These are phyloP conservation scores for Fraxinus dipetala DNA, from an alignment of 305 asterid species.

Conservation along the genomic window DNA sequence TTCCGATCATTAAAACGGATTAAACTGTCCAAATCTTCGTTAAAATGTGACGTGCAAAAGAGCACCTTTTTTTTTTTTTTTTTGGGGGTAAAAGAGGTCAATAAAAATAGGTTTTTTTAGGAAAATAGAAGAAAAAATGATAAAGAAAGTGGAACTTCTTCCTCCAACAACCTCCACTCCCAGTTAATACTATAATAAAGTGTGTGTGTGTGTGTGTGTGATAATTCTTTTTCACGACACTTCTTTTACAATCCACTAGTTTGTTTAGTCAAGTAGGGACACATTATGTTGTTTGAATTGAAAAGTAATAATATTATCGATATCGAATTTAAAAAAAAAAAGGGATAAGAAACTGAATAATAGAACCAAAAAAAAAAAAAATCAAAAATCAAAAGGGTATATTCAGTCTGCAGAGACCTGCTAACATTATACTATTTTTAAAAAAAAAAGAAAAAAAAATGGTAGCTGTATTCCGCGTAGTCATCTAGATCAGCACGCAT, in stretches of 20 bases:
- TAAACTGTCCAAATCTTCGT: neutral
- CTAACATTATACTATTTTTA: neutral
- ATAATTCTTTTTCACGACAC: neutral
- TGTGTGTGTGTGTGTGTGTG: neutral
- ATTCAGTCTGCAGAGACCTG: neutral
- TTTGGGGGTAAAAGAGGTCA: neutral
- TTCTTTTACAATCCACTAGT: neutral
- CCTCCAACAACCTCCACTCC: neutral
- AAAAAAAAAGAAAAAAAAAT: neutral
- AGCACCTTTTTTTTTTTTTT: neutral
- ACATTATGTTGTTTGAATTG: neutral
- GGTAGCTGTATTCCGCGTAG: neutral
- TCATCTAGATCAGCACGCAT: neutral
- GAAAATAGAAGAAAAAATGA: too few species aligned
- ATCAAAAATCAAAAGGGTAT: neutral
- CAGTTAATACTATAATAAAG: neutral
- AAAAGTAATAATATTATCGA: too few species aligned
- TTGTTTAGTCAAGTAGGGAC: neutral
- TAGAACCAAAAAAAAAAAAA: too few species aligned
- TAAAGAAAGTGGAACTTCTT: neutral
- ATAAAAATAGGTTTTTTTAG: too few species aligned
- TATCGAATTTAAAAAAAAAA: too few species aligned
- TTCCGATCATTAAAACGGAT: neutral
- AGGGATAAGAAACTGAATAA: neutral
- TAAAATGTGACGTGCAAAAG: neutral